These are phyloP conservation scores for Aspergillus transmontanensis DNA, from an alignment of 2,329 filamentous ascomycete genomes.

Conservation along the genomic window DNA sequence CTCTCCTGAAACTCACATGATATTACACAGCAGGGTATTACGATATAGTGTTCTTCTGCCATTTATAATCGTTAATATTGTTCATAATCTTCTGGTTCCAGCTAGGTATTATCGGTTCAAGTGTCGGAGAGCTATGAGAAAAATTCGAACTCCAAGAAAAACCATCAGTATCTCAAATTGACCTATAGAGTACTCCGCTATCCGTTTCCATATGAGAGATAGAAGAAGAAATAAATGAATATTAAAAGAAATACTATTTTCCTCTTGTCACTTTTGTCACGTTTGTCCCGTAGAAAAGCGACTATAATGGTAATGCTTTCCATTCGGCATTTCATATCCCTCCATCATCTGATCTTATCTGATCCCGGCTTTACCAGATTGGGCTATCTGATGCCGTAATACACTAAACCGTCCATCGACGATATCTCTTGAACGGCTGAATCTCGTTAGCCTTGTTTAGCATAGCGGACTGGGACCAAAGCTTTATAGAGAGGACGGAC, in stretches of 20 bases:
- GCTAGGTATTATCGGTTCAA: not conserved
- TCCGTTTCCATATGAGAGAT: not conserved
- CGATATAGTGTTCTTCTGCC: not conserved
- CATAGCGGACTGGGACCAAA: not conserved
- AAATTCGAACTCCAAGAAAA: not conserved
- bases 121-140: not conserved
- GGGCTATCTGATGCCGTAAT: constrained; percentile 13
- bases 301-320: constrained; percentile 2
- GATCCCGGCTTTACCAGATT: constrained; percentile 23
- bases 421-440: constrained; percentile 6
- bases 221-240: no score
- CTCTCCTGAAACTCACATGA: no score
- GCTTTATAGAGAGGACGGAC: constrained; percentile 1
- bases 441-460: constrained; percentile 8
- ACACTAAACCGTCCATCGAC: constrained; percentile 7
- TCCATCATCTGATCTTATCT: constrained; percentile 30
- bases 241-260: not conserved
- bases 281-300: not conserved
- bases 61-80: not conserved
- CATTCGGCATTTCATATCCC: constrained; percentile 14
- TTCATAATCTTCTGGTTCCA: not conserved
- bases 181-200: not conserved
- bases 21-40: not conserved
- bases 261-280: not conserved
- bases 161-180: not conserved